Percentiles rank a stretch among this genome's conserved stretches.
phyloP scores from a whole-genome alignment of 2,329 filamentous ascomycete genomes.

The Aspergillus hiratsukae region DNA sequence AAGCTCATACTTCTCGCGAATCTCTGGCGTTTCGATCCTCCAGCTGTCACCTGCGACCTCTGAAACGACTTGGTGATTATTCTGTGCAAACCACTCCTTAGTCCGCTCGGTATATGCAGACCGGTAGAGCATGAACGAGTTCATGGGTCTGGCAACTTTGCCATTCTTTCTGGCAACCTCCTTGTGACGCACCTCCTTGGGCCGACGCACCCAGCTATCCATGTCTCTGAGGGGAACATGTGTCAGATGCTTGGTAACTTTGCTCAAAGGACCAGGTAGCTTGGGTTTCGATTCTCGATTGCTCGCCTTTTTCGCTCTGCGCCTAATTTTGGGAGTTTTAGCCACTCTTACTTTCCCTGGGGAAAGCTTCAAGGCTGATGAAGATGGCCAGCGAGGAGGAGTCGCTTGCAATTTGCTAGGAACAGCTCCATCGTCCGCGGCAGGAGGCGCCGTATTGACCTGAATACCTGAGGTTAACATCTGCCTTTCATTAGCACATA shows the following conservation, averaged over 20 bases:
- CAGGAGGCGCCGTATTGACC: conserved; percentile 22
- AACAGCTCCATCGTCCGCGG: conserved; percentile 16
- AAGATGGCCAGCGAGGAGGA: conserved; percentile 15
- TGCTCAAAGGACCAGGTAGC: conserved; percentile 23
- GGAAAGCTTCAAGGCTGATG: conserved; percentile 8
- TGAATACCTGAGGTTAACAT: conserved; percentile 16
- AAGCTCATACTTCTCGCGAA: conserved; percentile 71
- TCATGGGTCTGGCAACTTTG: conserved; percentile 89
- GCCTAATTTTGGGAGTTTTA: conserved; percentile 10
- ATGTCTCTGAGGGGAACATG: conserved; percentile 69
- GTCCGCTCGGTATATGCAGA: conserved; percentile 86
- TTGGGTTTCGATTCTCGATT: conserved; percentile 4
- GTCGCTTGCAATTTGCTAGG: conserved; percentile 9
- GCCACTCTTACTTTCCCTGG: conserved; percentile 9
- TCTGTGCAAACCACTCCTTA: conserved; percentile 73
- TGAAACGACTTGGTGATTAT: conserved; percentile 92
- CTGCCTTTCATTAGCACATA: conserved; percentile 4
- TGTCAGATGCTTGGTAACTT: conserved; percentile 30
- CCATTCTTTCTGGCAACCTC: conserved; percentile 70
- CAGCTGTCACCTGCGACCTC: conserved; percentile 82
- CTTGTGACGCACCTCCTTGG: conserved; percentile 58
- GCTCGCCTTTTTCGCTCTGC: conserved; percentile 8
- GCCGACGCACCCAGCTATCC: conserved; percentile 70
- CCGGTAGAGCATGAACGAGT: conserved; percentile 96
- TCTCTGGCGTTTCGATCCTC: conserved; percentile 68